Evolutionary conservation across 441 rosid genomes (phyloP).

Genomic region (Populus hybrid): DNA sequence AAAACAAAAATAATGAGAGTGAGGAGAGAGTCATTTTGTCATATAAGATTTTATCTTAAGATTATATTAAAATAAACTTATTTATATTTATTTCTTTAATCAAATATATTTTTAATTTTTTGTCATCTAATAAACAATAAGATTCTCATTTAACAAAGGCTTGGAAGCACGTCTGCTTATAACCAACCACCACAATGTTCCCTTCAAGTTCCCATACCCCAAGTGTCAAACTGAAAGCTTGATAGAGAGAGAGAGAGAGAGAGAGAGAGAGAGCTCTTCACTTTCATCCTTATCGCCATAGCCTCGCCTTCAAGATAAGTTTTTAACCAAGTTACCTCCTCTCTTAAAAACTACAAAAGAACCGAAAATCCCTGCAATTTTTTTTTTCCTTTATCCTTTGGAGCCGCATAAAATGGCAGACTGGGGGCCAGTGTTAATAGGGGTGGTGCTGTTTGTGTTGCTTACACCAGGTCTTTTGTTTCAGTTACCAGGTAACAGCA

Average conservation of each 20-base stretch:
- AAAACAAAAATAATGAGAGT: not conserved
- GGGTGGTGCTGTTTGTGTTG: conserved; percentile 72
- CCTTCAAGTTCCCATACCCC: not conserved
- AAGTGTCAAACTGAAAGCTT: not conserved
- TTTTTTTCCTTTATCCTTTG: not conserved
- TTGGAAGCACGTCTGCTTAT: not conserved
- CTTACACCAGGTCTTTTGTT: conserved; percentile 83
- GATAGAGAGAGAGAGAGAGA: not conserved
- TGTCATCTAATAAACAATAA: not conserved
- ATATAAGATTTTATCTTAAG: too few relatives aligned
- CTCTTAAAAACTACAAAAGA: not conserved
- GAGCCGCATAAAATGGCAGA: conserved; percentile 49
- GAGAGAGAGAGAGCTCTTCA: not conserved
- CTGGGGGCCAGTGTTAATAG: conserved; percentile 90
- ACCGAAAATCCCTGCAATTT: not conserved
- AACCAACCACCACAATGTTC: not conserved
- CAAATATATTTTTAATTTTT: too few relatives aligned
- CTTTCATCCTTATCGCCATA: conserved; percentile 2
- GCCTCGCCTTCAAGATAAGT: not conserved
- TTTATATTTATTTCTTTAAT: not conserved
- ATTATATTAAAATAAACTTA: too few relatives aligned
- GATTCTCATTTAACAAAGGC: not conserved
- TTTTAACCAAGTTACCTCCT: not conserved
- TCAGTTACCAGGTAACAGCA: conserved; percentile 62
- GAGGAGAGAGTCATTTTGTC: not conserved